Percentiles rank a stretch among this genome's conserved stretches.
Conservation (phyloP, 306 rosid species). For the Begonia peltatifolia region DNA sequence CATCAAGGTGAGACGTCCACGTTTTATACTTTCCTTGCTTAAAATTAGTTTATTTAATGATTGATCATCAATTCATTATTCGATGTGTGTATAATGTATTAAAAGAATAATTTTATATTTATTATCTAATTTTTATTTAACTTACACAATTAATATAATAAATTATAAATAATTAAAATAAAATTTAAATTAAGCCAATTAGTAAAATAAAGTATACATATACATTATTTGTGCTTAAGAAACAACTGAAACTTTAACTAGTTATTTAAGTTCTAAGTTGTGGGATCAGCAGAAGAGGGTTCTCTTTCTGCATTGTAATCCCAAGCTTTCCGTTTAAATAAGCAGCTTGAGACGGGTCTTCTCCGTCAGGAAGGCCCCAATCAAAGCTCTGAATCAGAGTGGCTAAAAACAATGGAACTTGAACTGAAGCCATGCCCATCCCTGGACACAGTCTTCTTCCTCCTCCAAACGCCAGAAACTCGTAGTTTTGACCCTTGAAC, state of each 20-base stretch:
- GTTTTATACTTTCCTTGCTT: no score
- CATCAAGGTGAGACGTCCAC: no score
- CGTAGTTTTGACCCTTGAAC: slow-evolving; percentile 16
- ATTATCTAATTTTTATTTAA: no score
- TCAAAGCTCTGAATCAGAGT: slow-evolving; percentile 12
- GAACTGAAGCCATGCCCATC: slow-evolving; percentile 11
- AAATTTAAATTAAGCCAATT: no score
- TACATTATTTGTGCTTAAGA: no score
- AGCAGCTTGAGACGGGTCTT: slow-evolving; percentile 5
- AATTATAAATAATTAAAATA: no score
- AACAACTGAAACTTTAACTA: neutral
- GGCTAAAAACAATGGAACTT: slow-evolving; percentile 8
- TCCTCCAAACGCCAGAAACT: slow-evolving; percentile 14
- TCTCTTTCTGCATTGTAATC: slow-evolving; percentile 5
- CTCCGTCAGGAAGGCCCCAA: slow-evolving; percentile 17
- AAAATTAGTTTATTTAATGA: no score
- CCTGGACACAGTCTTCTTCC: slow-evolving; percentile 28
- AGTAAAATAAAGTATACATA: no score
- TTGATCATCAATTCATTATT: no score
- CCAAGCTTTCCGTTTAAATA: slow-evolving; percentile 11
- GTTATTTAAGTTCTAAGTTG: neutral
- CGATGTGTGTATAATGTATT: no score
- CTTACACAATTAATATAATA: no score
- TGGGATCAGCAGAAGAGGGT: slow-evolving; percentile 10
- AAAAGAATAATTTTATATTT: no score